Percentiles rank a stretch among this genome's conserved stretches.
Evolutionary conservation across 495 filamentous ascomycete genomes (phyloP).

Genomic region (Letharia lupina): DNA sequence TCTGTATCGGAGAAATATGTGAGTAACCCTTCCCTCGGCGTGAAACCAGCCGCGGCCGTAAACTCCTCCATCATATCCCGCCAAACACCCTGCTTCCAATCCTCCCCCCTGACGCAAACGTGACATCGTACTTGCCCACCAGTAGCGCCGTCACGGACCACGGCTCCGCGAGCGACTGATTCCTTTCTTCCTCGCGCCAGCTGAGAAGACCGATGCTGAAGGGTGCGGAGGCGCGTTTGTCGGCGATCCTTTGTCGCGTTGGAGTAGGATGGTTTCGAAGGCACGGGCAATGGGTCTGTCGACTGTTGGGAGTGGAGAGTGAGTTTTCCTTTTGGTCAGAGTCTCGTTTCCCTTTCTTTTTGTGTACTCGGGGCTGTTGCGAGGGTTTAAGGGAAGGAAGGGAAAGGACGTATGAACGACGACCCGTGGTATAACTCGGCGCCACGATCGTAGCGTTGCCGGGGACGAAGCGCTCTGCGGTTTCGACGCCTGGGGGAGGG

Average conservation of each 20-base stretch:
- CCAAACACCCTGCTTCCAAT: not conserved
- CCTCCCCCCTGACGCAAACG: not conserved
- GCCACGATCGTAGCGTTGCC: too few relatives aligned
- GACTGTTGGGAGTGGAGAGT: not conserved
- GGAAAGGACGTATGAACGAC: not conserved
- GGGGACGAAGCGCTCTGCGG: too few relatives aligned
- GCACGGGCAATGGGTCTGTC: not conserved
- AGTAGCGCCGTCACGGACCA: not conserved
- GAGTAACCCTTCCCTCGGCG: not conserved
- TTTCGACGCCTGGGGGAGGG: too few relatives aligned
- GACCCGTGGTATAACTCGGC: too few relatives aligned
- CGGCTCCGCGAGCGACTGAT: not conserved
- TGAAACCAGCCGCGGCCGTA: not conserved
- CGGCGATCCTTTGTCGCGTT: not conserved
- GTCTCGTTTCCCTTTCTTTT: not conserved
- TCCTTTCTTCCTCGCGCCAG: not conserved
- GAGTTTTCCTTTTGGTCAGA: not conserved
- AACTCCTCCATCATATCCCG: not conserved
- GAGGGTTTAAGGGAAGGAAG: not conserved
- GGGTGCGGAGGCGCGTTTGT: not conserved
- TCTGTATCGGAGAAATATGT: not conserved
- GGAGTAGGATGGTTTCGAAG: not conserved
- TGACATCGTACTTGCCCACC: not conserved
- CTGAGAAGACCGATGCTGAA: not conserved
- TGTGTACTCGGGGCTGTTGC: not conserved